phyloP scores from a whole-genome alignment of 2,329 filamentous ascomycete genomes.

The Dendrostoma leiphaemia region DNA sequence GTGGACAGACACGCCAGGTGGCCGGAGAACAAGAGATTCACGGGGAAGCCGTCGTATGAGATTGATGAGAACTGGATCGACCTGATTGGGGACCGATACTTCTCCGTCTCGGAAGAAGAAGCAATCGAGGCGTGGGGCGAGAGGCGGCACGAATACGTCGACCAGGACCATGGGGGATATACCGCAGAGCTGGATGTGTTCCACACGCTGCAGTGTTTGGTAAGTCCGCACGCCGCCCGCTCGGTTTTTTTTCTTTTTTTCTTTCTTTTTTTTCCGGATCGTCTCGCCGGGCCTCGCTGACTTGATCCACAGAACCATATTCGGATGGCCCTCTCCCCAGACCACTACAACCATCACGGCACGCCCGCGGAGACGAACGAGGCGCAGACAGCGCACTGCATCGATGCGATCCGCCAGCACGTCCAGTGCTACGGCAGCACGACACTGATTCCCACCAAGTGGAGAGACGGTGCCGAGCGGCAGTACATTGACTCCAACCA shows the following conservation, averaged over 20 bases:
- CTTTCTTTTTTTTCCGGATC: too few species aligned
- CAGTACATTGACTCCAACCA: constrained; percentile 24
- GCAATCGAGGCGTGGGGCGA: constrained; percentile 16
- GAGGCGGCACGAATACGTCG: constrained; percentile 8
- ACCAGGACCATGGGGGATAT: constrained; percentile 16
- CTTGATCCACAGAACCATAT: constrained; percentile 23
- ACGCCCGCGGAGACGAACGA: constrained; percentile 2
- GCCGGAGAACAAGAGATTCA: constrained; percentile 14
- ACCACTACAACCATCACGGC: constrained; percentile 16
- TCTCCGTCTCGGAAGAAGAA: constrained; percentile 15
- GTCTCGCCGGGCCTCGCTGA: too few species aligned
- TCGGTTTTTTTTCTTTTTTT: neutral
- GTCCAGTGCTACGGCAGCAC: constrained; percentile 23
- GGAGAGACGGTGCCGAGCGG: constrained; percentile 16
- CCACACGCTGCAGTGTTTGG: constrained; percentile 23
- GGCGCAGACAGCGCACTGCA: constrained; percentile 21
- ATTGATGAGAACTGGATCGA: constrained; percentile 16
- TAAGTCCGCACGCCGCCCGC: neutral
- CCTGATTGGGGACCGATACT: constrained; percentile 16
- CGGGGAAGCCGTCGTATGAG: constrained; percentile 8
- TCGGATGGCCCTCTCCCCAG: constrained; percentile 20
- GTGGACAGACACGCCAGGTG: constrained; percentile 6
- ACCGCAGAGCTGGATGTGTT: constrained; percentile 21
- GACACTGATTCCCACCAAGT: constrained; percentile 21
- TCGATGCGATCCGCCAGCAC: constrained; percentile 23